These are phyloP conservation scores for Raphanus hybrid DNA, from an alignment of 441 rosid genomes.

Conservation along the genomic window DNA sequence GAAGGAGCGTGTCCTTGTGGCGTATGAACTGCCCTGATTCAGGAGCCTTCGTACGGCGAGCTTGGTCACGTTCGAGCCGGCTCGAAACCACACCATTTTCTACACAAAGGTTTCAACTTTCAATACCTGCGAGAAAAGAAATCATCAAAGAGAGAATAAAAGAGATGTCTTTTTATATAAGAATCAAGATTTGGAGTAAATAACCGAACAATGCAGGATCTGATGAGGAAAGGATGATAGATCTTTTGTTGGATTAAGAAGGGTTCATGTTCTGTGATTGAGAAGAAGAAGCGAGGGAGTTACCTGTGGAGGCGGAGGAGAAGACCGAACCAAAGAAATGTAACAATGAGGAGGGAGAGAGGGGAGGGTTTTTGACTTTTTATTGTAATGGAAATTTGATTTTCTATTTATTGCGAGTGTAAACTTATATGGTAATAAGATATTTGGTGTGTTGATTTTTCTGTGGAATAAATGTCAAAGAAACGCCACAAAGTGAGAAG, in stretches of 20 bases:
- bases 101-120: slow-evolving; percentile 5
- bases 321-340: slow-evolving; percentile 6
- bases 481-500: slow-evolving; percentile 4
- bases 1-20: slow-evolving; percentile 50
- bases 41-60: slow-evolving; percentile 70
- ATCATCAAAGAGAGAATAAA: neutral
- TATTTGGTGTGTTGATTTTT: slow-evolving; percentile 2
- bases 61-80: slow-evolving; percentile 68
- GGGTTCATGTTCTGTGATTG: neutral
- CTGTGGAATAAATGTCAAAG: slow-evolving; percentile 11
- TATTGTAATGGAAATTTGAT: neutral
- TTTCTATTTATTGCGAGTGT: neutral
- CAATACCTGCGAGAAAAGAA: neutral
- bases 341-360: neutral
- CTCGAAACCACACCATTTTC: slow-evolving; percentile 79
- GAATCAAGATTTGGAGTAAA: neutral
- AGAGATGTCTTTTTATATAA: neutral
- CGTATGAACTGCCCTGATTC: slow-evolving; percentile 44
- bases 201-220: neutral
- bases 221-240: neutral
- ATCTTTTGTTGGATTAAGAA: neutral
- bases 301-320: slow-evolving; percentile 9
- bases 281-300: neutral
- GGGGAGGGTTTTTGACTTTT: neutral
- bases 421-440: neutral